Conservation (phyloP, 2,329 filamentous ascomycete species). For the Coniochaeta sp. region DNA sequence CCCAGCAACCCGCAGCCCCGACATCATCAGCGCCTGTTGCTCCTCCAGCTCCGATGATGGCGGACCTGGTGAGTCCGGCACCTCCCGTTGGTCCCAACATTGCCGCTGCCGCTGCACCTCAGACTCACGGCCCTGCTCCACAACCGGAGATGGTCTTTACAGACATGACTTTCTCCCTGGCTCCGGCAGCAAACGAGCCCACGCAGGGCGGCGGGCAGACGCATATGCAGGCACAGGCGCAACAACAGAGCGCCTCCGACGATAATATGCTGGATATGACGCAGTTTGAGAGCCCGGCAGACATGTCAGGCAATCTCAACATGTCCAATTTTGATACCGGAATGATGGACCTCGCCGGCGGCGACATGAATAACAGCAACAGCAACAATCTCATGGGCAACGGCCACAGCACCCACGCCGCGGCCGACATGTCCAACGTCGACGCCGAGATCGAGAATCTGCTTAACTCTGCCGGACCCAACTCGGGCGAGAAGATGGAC, state of each 20-base stretch:
- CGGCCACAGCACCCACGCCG: not conserved
- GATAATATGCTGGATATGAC: slow-evolving; percentile 7
- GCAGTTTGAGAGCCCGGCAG: slow-evolving; percentile 14
- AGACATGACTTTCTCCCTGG: slow-evolving; percentile 49
- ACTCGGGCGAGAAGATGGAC: slow-evolving; percentile 28
- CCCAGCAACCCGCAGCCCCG: slow-evolving; percentile 9
- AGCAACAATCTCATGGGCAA: not conserved
- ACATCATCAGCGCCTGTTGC: slow-evolving; percentile 11
- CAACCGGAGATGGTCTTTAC: slow-evolving; percentile 43
- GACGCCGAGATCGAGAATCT: slow-evolving; percentile 35
- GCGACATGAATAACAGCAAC: not conserved
- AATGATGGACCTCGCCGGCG: slow-evolving; percentile 7
- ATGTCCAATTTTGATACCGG: slow-evolving; percentile 18
- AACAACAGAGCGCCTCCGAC: slow-evolving; percentile 11
- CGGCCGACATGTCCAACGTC: slow-evolving; percentile 8
- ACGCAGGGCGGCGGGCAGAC: slow-evolving; percentile 13
- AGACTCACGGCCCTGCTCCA: slow-evolving; percentile 3
- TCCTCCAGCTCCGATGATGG: slow-evolving; percentile 14
- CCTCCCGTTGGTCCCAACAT: not conserved
- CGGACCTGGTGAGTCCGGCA: slow-evolving; percentile 9
- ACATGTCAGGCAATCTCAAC: slow-evolving; percentile 21
- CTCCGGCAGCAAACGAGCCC: slow-evolving; percentile 28
- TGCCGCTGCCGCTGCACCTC: not conserved
- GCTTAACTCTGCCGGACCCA: slow-evolving; percentile 29
- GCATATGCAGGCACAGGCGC: slow-evolving; percentile 10